Conservation (phyloP, 306 rosid species). For the Dryas drummondii region DNA sequence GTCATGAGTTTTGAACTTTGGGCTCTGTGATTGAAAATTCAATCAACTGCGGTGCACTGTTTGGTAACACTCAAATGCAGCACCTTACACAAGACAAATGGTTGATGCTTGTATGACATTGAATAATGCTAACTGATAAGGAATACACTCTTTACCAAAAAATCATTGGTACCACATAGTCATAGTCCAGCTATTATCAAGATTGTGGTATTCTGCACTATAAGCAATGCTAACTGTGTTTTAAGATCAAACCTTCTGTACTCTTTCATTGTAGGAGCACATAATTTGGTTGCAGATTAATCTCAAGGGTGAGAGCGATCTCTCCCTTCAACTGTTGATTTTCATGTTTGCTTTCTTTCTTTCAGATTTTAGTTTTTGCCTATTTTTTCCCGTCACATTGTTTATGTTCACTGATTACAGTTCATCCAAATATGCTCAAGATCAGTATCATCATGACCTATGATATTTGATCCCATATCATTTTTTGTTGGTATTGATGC, state of each 20-base stretch:
- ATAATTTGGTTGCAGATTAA: neutral
- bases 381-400: neutral
- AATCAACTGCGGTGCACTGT: neutral
- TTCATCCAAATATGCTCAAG: neutral
- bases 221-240: neutral
- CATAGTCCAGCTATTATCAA: neutral
- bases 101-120: neutral
- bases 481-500: neutral
- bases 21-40: neutral
- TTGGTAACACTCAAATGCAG: neutral
- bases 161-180: neutral
- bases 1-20: neutral
- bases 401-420: neutral
- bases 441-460: neutral
- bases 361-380: neutral
- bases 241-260: neutral
- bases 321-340: neutral
- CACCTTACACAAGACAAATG: neutral
- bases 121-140: neutral
- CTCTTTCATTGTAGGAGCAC: neutral
- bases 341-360: neutral
- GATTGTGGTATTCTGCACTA: neutral
- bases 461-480: neutral
- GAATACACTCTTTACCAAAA: constrained; percentile 1
- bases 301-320: neutral